These are phyloP conservation scores for Aspergillus ibericus DNA, from an alignment of 2,329 filamentous ascomycete genomes.

Conservation along the genomic window DNA sequence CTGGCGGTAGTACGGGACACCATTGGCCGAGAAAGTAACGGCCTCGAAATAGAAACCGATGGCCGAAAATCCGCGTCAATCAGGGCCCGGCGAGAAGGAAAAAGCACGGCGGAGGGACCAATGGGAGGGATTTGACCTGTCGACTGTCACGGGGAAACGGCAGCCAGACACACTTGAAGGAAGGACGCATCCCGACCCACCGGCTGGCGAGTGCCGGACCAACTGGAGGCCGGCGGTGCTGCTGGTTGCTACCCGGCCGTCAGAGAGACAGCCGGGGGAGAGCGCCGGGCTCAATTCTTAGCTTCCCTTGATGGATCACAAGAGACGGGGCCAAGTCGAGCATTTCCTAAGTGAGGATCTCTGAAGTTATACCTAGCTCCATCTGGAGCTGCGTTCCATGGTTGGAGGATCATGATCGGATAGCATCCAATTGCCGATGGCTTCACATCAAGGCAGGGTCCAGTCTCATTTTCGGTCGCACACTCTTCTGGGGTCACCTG, in stretches of 20 bases:
- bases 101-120: neutral
- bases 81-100: neutral
- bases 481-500: neutral
- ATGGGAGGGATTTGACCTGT: constrained; percentile 8
- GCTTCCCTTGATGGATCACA: neutral
- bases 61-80: neutral
- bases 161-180: neutral
- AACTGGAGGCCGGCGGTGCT: neutral
- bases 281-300: neutral
- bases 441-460: neutral
- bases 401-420: neutral
- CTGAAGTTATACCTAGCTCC: neutral
- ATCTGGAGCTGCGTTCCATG: neutral
- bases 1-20: neutral
- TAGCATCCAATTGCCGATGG: neutral
- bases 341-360: neutral
- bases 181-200: constrained; percentile 10
- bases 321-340: neutral
- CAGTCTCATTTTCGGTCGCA: neutral
- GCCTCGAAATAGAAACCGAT: constrained; percentile 1
- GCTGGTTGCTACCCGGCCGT: too few species aligned
- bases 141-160: constrained; percentile 11
- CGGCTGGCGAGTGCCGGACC: neutral
- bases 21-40: neutral
- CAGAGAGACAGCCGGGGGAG: neutral